phyloP scores from a whole-genome alignment of 2,329 filamentous ascomycete genomes.

The Ploettnerulaceae sp. region DNA sequence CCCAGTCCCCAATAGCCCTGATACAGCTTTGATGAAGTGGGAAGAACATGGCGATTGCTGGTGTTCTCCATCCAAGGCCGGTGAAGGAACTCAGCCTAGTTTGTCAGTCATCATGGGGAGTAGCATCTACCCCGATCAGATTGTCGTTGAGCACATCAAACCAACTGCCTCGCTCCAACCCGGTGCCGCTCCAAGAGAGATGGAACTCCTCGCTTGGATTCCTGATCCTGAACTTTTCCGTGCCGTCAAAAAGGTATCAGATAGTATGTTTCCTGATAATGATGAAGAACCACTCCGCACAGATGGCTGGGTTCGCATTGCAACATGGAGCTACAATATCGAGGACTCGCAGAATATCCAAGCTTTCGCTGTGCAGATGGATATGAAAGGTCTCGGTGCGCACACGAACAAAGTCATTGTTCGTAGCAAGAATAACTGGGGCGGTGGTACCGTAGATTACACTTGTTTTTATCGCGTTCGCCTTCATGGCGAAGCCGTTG shows the following conservation, averaged over 20 bases:
- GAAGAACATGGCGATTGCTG: conserved; percentile 80
- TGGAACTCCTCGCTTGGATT: conserved; percentile 66
- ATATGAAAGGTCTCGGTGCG: conserved; percentile 43
- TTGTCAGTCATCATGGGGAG: conserved; percentile 59
- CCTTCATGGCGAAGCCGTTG: conserved; percentile 44
- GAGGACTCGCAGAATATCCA: conserved; percentile 40
- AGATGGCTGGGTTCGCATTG: conserved; percentile 51
- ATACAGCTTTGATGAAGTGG: conserved; percentile 64
- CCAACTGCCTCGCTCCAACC: conserved; percentile 57
- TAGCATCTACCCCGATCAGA: conserved; percentile 58
- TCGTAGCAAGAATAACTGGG: conserved; percentile 54
- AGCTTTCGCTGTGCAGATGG: conserved; percentile 48
- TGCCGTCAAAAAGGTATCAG: conserved; percentile 35
- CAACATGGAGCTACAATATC: conserved; percentile 49
- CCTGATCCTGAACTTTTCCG: conserved; percentile 37
- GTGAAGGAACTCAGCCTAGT: conserved; percentile 48
- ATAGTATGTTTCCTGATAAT: conserved; percentile 37
- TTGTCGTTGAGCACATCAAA: conserved; percentile 69
- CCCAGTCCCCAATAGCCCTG: conserved; percentile 36
- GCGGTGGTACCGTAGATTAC: conserved; percentile 43
- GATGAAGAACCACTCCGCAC: conserved; percentile 26
- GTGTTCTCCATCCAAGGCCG: conserved; percentile 57
- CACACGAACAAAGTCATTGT: conserved; percentile 50
- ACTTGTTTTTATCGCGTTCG: conserved; percentile 63
- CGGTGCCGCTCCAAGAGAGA: conserved; percentile 56